phyloP scores from a whole-genome alignment of 2,329 filamentous ascomycete species.

The Leptosphaerulina australis region DNA sequence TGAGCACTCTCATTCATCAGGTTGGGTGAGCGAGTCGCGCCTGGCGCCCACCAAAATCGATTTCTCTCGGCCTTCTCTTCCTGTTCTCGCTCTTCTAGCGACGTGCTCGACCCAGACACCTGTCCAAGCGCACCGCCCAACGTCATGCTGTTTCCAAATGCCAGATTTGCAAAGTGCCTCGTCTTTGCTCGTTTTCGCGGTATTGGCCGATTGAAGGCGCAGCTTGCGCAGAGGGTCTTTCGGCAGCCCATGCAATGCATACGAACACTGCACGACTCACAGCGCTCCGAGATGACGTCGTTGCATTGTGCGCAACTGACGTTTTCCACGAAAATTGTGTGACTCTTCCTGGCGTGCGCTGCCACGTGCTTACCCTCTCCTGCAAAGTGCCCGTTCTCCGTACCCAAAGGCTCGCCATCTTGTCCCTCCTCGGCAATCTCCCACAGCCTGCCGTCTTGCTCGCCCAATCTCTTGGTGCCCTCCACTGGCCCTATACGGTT shows the following conservation, averaged over 20 bases:
- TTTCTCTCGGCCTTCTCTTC: slow-evolving; percentile 36
- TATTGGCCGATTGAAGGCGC: slow-evolving; percentile 62
- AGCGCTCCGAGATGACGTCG: slow-evolving; percentile 60
- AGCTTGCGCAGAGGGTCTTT: slow-evolving; percentile 65
- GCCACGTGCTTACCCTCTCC: slow-evolving; percentile 62
- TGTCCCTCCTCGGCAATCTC: slow-evolving; percentile 61
- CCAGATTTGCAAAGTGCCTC: slow-evolving; percentile 46
- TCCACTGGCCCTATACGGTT: slow-evolving; percentile 61
- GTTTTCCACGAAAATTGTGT: slow-evolving; percentile 59
- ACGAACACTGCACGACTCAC: slow-evolving; percentile 65
- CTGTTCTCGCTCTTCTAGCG: slow-evolving; percentile 30
- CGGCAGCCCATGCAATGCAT: slow-evolving; percentile 68
- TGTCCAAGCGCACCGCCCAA: slow-evolving; percentile 37
- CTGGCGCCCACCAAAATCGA: slow-evolving; percentile 65
- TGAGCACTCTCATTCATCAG: slow-evolving; percentile 61
- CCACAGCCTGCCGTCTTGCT: slow-evolving; percentile 60
- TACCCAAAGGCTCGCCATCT: slow-evolving; percentile 62
- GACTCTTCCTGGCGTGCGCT: slow-evolving; percentile 60
- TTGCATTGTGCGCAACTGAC: slow-evolving; percentile 62
- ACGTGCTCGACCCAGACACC: slow-evolving; percentile 37
- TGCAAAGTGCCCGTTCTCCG: slow-evolving; percentile 50
- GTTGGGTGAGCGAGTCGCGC: slow-evolving; percentile 61
- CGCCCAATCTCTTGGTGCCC: slow-evolving; percentile 37
- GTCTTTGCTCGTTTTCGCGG: slow-evolving; percentile 49
- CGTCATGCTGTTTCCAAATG: slow-evolving; percentile 41